Percentiles rank a stretch among this genome's conserved stretches.
These are phyloP conservation scores for Capsicum baccatum DNA, from an alignment of 257 asterid genomes.

Conservation along the genomic window DNA sequence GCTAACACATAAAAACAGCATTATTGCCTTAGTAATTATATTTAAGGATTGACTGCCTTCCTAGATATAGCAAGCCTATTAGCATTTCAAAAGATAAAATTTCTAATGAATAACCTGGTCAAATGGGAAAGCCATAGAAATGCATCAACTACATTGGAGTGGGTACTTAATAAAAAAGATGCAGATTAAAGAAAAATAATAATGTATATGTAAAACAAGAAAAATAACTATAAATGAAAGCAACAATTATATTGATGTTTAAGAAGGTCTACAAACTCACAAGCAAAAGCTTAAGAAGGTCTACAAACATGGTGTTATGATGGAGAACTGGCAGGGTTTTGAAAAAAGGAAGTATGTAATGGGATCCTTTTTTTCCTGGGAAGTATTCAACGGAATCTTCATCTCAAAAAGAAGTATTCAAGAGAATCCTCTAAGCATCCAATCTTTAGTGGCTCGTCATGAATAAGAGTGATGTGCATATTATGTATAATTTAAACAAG, in stretches of 20 bases:
- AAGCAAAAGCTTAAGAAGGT: neutral
- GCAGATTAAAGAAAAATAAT: too few relatives aligned
- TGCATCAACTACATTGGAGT: neutral
- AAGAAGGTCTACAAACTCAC: too few relatives aligned
- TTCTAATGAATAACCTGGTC: neutral
- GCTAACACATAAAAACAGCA: neutral
- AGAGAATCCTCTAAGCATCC: neutral
- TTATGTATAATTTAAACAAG: slow-evolving; percentile 5
- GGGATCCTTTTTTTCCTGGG: neutral
- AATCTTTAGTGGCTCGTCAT: neutral
- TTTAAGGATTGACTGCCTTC: neutral
- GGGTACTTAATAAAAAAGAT: too few relatives aligned
- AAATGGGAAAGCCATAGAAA: neutral
- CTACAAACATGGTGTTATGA: neutral
- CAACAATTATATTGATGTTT: too few relatives aligned
- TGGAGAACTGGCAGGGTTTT: neutral
- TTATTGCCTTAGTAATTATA: neutral
- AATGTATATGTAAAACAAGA: too few relatives aligned
- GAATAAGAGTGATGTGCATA: neutral
- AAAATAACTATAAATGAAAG: too few relatives aligned
- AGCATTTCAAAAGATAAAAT: neutral
- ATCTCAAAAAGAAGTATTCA: neutral
- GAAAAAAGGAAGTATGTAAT: neutral
- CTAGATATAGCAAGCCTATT: slow-evolving; percentile 3
- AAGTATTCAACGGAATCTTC: neutral